These are phyloP conservation scores for Blechomonas ayalai DNA, from an alignment of 208 protist species.

Conservation along the genomic window DNA sequence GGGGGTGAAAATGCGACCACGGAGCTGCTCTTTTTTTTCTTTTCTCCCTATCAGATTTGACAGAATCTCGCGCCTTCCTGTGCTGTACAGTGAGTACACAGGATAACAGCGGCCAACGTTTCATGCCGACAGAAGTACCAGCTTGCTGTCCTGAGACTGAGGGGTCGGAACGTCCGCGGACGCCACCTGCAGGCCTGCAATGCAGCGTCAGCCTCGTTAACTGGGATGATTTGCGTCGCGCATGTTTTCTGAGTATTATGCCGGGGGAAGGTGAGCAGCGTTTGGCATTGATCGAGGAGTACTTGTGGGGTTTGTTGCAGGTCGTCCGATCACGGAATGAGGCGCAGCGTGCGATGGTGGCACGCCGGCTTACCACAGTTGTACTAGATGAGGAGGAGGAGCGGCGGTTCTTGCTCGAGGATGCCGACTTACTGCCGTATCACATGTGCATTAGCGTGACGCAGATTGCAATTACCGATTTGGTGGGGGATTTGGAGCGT, in stretches of 20 bases:
- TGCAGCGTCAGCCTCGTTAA: constrained; percentile 16
- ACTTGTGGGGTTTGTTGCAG: constrained; percentile 19
- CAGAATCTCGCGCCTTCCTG: too few species aligned
- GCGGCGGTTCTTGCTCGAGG: constrained; percentile 42
- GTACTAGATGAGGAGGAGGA: constrained; percentile 45
- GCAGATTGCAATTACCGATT: background rate
- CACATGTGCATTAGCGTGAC: constrained; percentile 16
- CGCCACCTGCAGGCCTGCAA: constrained; percentile 1
- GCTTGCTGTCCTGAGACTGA: background rate
- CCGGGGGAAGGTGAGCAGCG: constrained; percentile 18
- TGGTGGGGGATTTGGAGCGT: constrained; percentile 11
- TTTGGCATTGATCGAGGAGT: constrained; percentile 39
- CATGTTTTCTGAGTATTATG: constrained; percentile 9
- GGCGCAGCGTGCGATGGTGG: constrained; percentile 1
- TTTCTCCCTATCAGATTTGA: too few species aligned
- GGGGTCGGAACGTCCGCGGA: background rate
- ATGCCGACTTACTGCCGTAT: constrained; percentile 16
- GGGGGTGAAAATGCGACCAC: too few species aligned
- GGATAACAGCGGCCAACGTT: too few species aligned
- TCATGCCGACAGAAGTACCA: too few species aligned
- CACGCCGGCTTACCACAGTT: background rate
- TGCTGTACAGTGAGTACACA: too few species aligned
- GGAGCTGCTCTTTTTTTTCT: too few species aligned
- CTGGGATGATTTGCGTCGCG: constrained; percentile 20
- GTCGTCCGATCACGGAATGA: constrained; percentile 10